A percentile compares a stretch with the other conserved stretches of the same genome.
Conservation (phyloP, 176 grass and related monocot species). For the Ensete ventricosum region DNA sequence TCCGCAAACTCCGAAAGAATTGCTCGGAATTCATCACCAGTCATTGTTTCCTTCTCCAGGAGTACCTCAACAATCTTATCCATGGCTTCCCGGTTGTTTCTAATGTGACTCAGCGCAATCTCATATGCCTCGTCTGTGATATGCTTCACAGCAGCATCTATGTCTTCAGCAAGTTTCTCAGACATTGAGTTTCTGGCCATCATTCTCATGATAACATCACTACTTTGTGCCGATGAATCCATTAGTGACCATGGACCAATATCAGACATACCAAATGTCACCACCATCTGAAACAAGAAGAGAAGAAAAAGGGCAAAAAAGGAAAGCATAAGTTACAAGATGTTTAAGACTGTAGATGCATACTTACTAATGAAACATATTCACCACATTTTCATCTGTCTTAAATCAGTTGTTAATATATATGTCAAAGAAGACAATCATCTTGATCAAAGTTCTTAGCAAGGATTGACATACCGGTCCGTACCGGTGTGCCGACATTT, state of each 20-base stretch:
- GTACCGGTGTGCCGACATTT: too few relatives aligned
- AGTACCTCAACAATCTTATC: slow-evolving; percentile 94
- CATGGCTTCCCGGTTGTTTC: slow-evolving; percentile 78
- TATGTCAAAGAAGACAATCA: too few relatives aligned
- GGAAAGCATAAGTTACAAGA: neutral
- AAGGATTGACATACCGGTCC: too few relatives aligned
- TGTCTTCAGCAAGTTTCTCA: slow-evolving; percentile 87
- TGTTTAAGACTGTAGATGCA: neutral
- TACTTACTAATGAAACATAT: neutral
- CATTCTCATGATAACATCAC: slow-evolving; percentile 89
- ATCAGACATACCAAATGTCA: slow-evolving; percentile 88
- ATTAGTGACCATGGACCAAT: slow-evolving; percentile 97
- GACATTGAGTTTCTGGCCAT: slow-evolving; percentile 99
- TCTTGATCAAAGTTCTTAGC: too few relatives aligned
- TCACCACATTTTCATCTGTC: too few relatives aligned
- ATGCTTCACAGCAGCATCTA: slow-evolving; percentile 65
- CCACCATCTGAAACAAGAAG: slow-evolving; percentile 69
- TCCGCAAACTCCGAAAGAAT: slow-evolving; percentile 92
- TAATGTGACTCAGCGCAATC: slow-evolving; percentile 57
- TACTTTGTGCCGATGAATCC: slow-evolving; percentile 66
- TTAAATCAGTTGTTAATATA: too few relatives aligned
- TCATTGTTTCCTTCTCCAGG: slow-evolving; percentile 86
- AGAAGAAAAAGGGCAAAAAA: neutral
- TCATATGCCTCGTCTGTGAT: slow-evolving; percentile 76
- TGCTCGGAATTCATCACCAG: slow-evolving; percentile 72